Conservation (phyloP, 257 asterid species). For the Agastache rugosa region DNA sequence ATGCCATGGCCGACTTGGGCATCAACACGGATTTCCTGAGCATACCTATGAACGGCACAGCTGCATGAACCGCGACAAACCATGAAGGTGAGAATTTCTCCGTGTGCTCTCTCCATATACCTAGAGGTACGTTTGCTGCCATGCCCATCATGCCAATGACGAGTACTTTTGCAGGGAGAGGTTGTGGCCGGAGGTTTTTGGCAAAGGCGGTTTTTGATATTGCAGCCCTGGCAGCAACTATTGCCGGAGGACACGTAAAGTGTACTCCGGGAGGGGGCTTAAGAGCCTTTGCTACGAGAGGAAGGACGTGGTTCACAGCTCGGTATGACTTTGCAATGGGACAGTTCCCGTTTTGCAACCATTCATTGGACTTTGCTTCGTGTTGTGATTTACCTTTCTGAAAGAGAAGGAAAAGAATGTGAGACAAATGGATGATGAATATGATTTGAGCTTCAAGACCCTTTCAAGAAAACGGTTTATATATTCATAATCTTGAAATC, state of each 20-base stretch:
- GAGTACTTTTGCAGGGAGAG: slow-evolving; percentile 77
- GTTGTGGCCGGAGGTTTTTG: slow-evolving; percentile 84
- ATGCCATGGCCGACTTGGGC: slow-evolving; percentile 97
- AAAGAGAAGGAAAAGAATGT: slow-evolving; percentile 10
- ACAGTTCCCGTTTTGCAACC: slow-evolving; percentile 88
- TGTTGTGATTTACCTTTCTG: slow-evolving; percentile 73
- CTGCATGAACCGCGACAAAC: slow-evolving; percentile 94
- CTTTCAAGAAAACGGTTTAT: neutral
- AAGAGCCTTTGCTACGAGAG: slow-evolving; percentile 84
- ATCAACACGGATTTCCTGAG: slow-evolving; percentile 83
- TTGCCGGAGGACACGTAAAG: slow-evolving; percentile 70
- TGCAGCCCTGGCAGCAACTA: slow-evolving; percentile 76
- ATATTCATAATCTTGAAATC: neutral
- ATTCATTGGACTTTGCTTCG: slow-evolving; percentile 78
- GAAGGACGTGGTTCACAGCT: slow-evolving; percentile 75
- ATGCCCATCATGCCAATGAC: slow-evolving; percentile 79
- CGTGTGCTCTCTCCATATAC: slow-evolving; percentile 95
- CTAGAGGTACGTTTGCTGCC: slow-evolving; percentile 86
- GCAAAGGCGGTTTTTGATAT: slow-evolving; percentile 80
- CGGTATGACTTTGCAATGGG: slow-evolving; percentile 95
- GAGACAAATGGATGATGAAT: slow-evolving; percentile 5
- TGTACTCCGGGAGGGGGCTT: slow-evolving; percentile 74
- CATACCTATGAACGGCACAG: slow-evolving; percentile 96
- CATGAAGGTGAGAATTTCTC: slow-evolving; percentile 83
- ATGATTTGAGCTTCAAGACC: neutral